Base-by-base conservation (phyloP, 768 basidiomycete species). In the Amanita rimosa region DNA sequence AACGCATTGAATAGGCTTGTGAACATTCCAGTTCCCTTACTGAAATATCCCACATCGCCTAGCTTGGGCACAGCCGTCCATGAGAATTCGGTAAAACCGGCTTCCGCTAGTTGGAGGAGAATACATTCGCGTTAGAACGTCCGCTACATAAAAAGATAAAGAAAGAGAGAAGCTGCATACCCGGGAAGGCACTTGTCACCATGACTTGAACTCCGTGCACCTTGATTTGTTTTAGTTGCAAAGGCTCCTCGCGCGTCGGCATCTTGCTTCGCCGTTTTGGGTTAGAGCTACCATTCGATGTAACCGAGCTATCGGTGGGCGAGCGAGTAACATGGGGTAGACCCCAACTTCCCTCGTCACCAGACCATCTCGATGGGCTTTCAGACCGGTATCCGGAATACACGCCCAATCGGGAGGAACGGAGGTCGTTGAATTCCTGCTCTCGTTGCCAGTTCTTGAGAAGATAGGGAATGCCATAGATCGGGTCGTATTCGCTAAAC, bases 11-110 rank as follows among this genome's bases (percentile, higher is more conserved):
- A 43, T 1, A 49, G 48, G 40, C 39, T n/a, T 11, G 33, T n/a
- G 19, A 49, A 49, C 31, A 29, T 26, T 16, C 48, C 40, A 3
- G 47, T 19, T 1, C 16, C n/a, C 22, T 42, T 49, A 13, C 41
- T 35, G 11, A 49, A 17, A 17, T 49, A 49, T 26, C 48, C 48
- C 3, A 49, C 37, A 11, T 49, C 48, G 14, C 48, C 48, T 8
- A 49, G 48, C 21, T 39, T 39, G 17, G 47, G 27, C 19, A 41
- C 38, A 16, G 24, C 10, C 21, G 16, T 16, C 17, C 17, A 27
- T 34, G 48, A 26, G 33, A 43, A 17, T 4, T 1, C 21, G 29
- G 40, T 3, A 22, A 3, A 40, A 17, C 11, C 1, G 1, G 16
- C n/a, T 38, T 48, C 47, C 3, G 10, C 47, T 48, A 10, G 11